Evolutionary conservation across 1,284 basidiomycete genomes (phyloP), one percentile per base, ranked within the genome.

Genomic region (Rhodofomes roseus): DNA sequence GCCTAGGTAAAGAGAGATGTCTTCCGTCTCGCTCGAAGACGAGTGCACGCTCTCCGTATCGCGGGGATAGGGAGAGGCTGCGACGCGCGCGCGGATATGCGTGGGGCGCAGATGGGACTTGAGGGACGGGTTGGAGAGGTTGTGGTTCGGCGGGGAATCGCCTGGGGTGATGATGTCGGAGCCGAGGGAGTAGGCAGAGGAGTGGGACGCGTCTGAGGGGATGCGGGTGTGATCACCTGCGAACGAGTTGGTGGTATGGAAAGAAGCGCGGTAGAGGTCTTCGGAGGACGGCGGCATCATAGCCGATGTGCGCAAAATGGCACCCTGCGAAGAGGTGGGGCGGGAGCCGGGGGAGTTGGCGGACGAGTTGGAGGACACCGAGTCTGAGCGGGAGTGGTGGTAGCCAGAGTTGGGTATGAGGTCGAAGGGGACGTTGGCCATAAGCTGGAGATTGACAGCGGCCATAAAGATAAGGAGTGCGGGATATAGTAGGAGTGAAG

Each of bases 1-100:
- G 57, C 77, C 77, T 60, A 92, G 80, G 73, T 84, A 91, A 84
- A 91, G 86, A 65, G 87, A 79, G 63, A 92, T 82, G 73, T 92
- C 91, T 68, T 93, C 90, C 22, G 90, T 88, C 76, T 93, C 90
- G 75, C 85, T 88, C 52, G 89, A 91, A 40, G 90, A 92, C 14
- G 90, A 92, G 69, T 92, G 90, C 62, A 92, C 89, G 71, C 86
- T 88, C 77, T 92, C 89, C 23, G 86, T 85, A 71, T 92, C 90
- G 62, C 90, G 84, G 59, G 90, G 87, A 74, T 93, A 93, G 41
- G 90, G 90, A 57, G 89, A 91, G 43, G 88, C 86, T 57, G 86
- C 87, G 57, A 82, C 86, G 65, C 89, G 84, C 60, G 89, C 88
- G 62, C 90, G 84, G 71, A 86, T 86, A 74, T 92, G 90, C 62